These are phyloP conservation scores for Tuber calosporum DNA, from an alignment of 495 filamentous ascomycete genomes.

Conservation along the genomic window DNA sequence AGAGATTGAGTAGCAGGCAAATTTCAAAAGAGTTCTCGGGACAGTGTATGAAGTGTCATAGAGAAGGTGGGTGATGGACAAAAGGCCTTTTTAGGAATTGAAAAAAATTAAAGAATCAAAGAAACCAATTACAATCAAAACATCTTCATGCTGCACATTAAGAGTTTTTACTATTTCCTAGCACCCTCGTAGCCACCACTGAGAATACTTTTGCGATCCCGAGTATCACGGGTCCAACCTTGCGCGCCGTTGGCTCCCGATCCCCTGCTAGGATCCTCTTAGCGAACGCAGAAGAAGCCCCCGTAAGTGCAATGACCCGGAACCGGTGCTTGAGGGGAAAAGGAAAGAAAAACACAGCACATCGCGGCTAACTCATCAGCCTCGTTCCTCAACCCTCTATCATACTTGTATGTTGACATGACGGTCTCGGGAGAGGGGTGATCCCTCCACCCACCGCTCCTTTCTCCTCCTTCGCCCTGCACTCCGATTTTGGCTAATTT, in stretches of 20 bases:
- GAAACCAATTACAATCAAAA: neutral
- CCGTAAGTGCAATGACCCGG: too few species aligned
- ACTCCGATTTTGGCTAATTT: neutral
- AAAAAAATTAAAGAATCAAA: too few species aligned
- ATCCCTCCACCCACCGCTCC: neutral
- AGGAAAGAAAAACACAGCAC: too few species aligned
- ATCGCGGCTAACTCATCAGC: too few species aligned
- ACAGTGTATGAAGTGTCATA: neutral
- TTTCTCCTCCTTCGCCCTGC: too few species aligned
- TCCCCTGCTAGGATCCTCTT: neutral
- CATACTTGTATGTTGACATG: neutral
- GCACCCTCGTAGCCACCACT: neutral
- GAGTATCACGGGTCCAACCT: neutral
- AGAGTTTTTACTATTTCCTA: neutral
- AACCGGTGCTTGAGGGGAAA: neutral
- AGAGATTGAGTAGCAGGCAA: neutral
- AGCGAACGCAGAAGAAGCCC: neutral
- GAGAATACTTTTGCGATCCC: neutral
- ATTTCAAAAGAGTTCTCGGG: neutral
- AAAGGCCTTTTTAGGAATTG: neutral
- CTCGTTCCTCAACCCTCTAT: too few species aligned
- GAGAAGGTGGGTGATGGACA: neutral
- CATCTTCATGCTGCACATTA: neutral
- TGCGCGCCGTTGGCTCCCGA: neutral
- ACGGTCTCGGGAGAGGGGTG: neutral